These are phyloP conservation scores for Nitzschia inconspicua DNA, from an alignment of 108 stramenopile species.

Conservation along the genomic window DNA sequence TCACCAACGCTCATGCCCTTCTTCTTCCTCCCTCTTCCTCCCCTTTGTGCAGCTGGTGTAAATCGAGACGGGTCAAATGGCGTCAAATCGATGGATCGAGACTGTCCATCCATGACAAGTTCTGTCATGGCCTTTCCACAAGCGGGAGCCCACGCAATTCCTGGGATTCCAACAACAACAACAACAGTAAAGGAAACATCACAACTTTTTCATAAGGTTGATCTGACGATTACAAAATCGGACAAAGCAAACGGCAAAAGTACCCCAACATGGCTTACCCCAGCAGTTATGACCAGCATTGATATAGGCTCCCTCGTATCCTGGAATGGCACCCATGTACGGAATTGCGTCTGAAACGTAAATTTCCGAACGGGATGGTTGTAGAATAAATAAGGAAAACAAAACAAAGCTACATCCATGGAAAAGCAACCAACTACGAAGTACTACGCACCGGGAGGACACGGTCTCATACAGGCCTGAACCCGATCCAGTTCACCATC, in stretches of 20 bases:
- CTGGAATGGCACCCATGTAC: slow-evolving; percentile 88
- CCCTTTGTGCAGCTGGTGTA: slow-evolving; percentile 36
- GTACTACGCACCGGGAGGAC: slow-evolving; percentile 48
- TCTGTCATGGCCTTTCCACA: slow-evolving; percentile 88
- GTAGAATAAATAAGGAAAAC: background rate
- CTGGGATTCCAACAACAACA: background rate
- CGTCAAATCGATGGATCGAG: slow-evolving; percentile 42
- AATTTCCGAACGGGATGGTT: no score
- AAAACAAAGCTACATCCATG: background rate
- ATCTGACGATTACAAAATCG: no score
- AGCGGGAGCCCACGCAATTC: slow-evolving; percentile 96
- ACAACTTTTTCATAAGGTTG: no score
- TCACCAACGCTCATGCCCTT: slow-evolving; percentile 69
- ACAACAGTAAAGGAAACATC: slow-evolving; percentile 1
- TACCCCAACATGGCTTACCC: slow-evolving; percentile 22
- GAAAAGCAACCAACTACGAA: background rate
- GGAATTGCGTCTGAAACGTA: slow-evolving; percentile 94
- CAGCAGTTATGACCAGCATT: slow-evolving; percentile 97
- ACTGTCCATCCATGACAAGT: slow-evolving; percentile 76
- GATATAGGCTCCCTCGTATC: slow-evolving; percentile 78
- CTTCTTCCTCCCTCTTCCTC: slow-evolving; percentile 71
- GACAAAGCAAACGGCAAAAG: background rate
- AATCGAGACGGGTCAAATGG: slow-evolving; percentile 80
- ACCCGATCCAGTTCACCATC: slow-evolving; percentile 55
- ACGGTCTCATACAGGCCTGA: slow-evolving; percentile 73